Conservation (phyloP, 1,284 basidiomycete species). For the Microbotryum silenes-acaulis region DNA sequence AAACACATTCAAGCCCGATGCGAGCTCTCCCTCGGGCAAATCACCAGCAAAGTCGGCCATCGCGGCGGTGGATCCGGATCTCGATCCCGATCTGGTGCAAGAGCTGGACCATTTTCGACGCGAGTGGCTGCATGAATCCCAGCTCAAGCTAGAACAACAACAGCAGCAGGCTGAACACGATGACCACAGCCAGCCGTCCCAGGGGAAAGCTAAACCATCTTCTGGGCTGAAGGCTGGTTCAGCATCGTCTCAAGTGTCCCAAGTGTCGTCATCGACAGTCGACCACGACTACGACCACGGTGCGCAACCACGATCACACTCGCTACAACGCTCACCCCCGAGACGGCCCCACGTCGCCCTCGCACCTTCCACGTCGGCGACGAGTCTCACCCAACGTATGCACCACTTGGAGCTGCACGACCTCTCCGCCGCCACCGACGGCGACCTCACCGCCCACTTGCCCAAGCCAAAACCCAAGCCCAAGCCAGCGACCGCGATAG, state of each 20-base stretch:
- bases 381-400: background rate
- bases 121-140: slow-evolving; percentile 17
- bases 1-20: too few relatives aligned
- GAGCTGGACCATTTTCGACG: slow-evolving; percentile 22
- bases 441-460: background rate
- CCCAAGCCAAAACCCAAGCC: background rate
- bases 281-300: background rate
- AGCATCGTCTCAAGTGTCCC: background rate
- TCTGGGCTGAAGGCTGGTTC: background rate
- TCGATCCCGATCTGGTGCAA: slow-evolving; percentile 9
- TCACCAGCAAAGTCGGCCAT: too few relatives aligned
- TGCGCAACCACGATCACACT: background rate
- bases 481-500: slow-evolving; percentile 25
- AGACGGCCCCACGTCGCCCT: background rate
- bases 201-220: background rate
- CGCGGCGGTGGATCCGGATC: too few relatives aligned
- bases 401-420: background rate
- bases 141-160: background rate
- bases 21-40: too few relatives aligned
- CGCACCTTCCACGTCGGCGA: background rate
- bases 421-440: background rate
- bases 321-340: background rate
- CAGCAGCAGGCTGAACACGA: background rate
- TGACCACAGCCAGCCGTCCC: background rate
- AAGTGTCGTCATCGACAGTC: background rate